These are phyloP conservation scores for Backusella tuberculispora DNA, from an alignment of 192 early-diverging fungal species.

Conservation along the genomic window DNA sequence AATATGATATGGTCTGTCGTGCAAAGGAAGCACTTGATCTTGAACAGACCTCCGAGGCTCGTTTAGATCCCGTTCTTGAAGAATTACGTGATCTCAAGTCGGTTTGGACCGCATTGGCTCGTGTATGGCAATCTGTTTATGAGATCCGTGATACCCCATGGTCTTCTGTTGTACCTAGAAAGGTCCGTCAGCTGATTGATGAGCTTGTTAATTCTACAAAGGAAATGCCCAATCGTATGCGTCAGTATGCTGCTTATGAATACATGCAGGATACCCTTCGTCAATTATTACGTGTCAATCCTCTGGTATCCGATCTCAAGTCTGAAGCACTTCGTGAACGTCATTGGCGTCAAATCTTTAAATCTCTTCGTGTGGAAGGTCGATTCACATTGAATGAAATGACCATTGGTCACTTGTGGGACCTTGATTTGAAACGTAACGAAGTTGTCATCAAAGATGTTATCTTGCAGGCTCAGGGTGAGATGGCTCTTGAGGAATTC, in stretches of 20 bases:
- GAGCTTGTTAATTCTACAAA: conserved; percentile 79
- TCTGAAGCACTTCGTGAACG: conserved; percentile 96
- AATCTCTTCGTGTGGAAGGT: conserved; percentile 75
- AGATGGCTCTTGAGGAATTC: conserved; percentile 99
- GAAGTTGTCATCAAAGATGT: conserved; percentile 87
- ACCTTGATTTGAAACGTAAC: conserved; percentile 87
- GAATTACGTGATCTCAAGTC: conserved; percentile 90
- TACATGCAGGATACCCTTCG: conserved; percentile 88
- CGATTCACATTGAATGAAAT: conserved; percentile 75
- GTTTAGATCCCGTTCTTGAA: conserved; percentile 84
- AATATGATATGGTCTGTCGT: conserved; percentile 82
- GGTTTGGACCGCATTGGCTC: conserved; percentile 87
- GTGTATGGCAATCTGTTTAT: conserved; percentile 81
- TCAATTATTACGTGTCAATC: conserved; percentile 79
- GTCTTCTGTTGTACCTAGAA: conserved; percentile 86
- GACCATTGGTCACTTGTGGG: conserved; percentile 96
- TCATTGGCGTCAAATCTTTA: conserved; percentile 96
- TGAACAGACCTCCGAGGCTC: conserved; percentile 68
- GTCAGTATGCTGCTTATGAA: conserved; percentile 96
- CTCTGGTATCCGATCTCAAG: conserved; percentile 85
- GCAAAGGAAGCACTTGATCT: conserved; percentile 96
- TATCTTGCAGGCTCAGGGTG: conserved; percentile 93
- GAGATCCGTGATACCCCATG: conserved; percentile 90
- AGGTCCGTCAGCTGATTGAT: conserved; percentile 88
- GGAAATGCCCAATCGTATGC: conserved; percentile 95